Percentiles rank a stretch among this genome's conserved stretches.
These are phyloP conservation scores for Wallacemonas sp. DNA, from an alignment of 208 protist species.

Conservation along the genomic window DNA sequence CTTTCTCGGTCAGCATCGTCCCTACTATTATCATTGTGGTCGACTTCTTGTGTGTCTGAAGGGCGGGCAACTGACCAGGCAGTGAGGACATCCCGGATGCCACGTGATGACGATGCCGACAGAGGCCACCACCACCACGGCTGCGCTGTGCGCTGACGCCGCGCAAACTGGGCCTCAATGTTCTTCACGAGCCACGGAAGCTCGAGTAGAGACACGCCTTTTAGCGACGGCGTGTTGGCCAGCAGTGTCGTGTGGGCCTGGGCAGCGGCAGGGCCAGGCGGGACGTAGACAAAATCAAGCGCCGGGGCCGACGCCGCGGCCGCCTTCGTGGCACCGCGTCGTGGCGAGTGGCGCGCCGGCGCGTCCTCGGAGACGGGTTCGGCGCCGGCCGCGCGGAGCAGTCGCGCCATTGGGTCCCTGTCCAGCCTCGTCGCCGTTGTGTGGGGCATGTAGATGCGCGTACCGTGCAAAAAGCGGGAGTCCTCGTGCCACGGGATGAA, in stretches of 20 bases:
- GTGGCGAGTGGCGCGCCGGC: not conserved
- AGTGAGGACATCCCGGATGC: not conserved
- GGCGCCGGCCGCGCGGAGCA: conserved; percentile 1
- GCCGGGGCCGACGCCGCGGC: conserved; percentile 6
- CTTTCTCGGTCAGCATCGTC: too few relatives aligned
- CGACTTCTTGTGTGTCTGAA: too few relatives aligned
- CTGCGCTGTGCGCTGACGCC: not conserved
- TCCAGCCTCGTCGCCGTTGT: not conserved
- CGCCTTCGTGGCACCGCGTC: conserved; percentile 23
- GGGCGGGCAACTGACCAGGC: not conserved
- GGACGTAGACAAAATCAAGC: conserved; percentile 40
- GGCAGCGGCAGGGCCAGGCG: conserved; percentile 5
- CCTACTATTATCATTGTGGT: too few relatives aligned
- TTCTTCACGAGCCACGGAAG: conserved; percentile 34
- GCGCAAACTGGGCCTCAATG: conserved; percentile 27
- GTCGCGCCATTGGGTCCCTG: not conserved
- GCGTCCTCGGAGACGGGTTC: not conserved
- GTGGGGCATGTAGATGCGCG: conserved; percentile 21
- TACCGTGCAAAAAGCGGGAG: conserved; percentile 18
- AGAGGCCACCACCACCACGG: not conserved
- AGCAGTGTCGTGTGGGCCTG: conserved; percentile 17
- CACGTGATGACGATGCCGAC: not conserved
- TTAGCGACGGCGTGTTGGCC: not conserved
- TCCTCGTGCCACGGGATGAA: not conserved
- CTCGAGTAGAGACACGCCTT: conserved; percentile 35